Evolutionary conservation across 768 basidiomycete species (phyloP), one percentile per base, ranked within the genome.

Genomic region (Mycena galopus): DNA sequence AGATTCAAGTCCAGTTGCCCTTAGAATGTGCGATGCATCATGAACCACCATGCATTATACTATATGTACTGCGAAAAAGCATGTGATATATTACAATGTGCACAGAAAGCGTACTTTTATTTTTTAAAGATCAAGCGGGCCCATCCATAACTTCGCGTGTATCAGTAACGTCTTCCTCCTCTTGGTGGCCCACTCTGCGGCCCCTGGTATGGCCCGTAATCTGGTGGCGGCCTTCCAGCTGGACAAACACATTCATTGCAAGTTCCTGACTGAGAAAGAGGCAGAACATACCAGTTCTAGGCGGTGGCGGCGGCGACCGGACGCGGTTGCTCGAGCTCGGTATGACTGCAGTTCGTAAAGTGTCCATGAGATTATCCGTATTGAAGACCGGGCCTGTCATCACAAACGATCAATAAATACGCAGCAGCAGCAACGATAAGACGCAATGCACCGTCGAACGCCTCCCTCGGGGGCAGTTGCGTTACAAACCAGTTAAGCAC

Each of bases 201-300:
- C n/a, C 94, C 93, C 79, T 92, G 92, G 75, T 95, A 95, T 21
- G 94, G 94, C 11, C 94, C 91, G 74, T 95, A 96, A 83, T 96
- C 94, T 47, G 94, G 94, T 23, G 94, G 93, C 30, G 94, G 94
- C 35, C 94, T 88, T 17, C 91, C 92, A 72, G 86, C 91, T 88
- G 76, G 75, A 68, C 30, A 63, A 69, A 75, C 62, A 56, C 59
- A 51, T 77, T 19, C 21, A n/a, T 11, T 11, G 53, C 67, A 71
- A 66, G 27, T 19, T 51, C 30, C 62, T 57, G 21, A 57, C 12
- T 17, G 51, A n/a, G 25, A 62, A 68, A n/a, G 67, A n/a, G n/a
- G n/a, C 4, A n/a, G 19, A 7, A n/a, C 44, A 10, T 69, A 89
- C 88, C 82, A 78, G 82, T 73, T 79, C 90, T 87, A 61, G 88